phyloP scores from a whole-genome alignment of 2,329 filamentous ascomycete genomes.

The Dactylellina leptospora region DNA sequence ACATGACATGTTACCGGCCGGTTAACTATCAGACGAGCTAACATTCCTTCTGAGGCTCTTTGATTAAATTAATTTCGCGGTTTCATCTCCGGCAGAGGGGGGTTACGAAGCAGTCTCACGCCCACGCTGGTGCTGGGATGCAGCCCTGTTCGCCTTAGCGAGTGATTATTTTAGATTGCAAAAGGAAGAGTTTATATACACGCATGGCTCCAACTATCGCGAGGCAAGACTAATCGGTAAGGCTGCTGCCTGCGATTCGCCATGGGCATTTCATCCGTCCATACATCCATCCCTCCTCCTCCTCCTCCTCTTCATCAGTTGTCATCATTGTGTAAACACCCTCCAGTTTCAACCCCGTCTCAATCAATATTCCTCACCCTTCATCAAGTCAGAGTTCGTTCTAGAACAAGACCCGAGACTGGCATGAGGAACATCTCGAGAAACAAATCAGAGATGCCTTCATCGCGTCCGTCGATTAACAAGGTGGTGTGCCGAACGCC shows the following conservation, averaged over 20 bases:
- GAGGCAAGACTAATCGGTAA: no score
- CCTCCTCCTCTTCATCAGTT: conserved; percentile 14
- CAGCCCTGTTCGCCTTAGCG: conserved; percentile 47
- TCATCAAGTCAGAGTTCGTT: not conserved
- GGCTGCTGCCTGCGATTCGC: conserved; percentile 19
- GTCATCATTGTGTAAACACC: conserved; percentile 33
- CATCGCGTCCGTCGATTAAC: conserved; percentile 96
- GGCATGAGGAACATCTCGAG: not conserved
- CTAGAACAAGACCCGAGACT: not conserved
- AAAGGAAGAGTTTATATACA: no score
- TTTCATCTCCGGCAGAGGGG: conserved; percentile 45
- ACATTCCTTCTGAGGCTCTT: conserved; percentile 26
- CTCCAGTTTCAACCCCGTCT: conserved; percentile 52
- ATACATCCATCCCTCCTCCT: conserved; percentile 11
- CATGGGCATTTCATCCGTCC: not conserved
- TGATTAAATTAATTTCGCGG: conserved; percentile 17
- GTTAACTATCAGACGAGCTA: conserved; percentile 20
- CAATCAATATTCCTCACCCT: conserved; percentile 19
- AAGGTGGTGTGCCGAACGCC: conserved; percentile 97
- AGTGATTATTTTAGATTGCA: conserved; percentile 36
- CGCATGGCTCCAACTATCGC: no score
- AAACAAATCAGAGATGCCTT: conserved; percentile 87
- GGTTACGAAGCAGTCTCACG: conserved; percentile 49
- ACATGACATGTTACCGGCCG: conserved; percentile 26
- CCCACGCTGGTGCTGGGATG: conserved; percentile 32